Base-by-base conservation (phyloP, 768 basidiomycete genomes). In the Russula griseocarnosa region DNA sequence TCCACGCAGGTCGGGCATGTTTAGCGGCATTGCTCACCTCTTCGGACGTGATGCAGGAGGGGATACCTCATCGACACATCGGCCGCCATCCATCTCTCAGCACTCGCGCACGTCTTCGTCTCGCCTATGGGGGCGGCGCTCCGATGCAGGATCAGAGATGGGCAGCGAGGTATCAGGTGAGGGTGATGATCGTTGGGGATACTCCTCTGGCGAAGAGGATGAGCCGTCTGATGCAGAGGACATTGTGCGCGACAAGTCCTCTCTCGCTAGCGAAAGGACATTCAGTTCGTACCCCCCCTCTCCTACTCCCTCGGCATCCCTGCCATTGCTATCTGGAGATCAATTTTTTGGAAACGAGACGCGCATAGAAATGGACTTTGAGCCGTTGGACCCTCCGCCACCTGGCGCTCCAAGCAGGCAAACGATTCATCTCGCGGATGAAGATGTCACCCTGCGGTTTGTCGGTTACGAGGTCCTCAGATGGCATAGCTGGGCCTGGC, bases 401-500 rank as follows among this genome's bases (percentile, higher is more conserved):
- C 81, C 83, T 26, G 92, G 92, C 5, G 86, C 88, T 24, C 90
- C 92, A 9, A 92, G 88, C 71, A 80, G 92, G 61, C 97, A 99
- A 75, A 87, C 85, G 0, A 80, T 98, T 20, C 84, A 92, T 69
- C 81, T 98, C 18, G 79, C 85, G 3, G 96, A 98, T 70, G 97
- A 99, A 73, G 97, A 98, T 71, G 83, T 82, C 54, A 89, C 87
- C 20, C 79, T 98, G 55, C 86, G 93, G 13, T 88, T 99, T 70
- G 81, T 94, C 30, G 94, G 95, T 8, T 94, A 92, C 68, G 86
- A 92, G 69, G 80, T 84, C 2, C 77, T 87, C 32, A 71, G 69
- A 6, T 85, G 84, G 82, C 83, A 86, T 59, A 77, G 80, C 47
- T 78, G 79, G 74, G 66, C 86, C 3, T 99, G 97, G 96, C 79